phyloP scores from a whole-genome alignment of 192 early-diverging fungal genomes.

The Jimgerdemannia flammicorona region DNA sequence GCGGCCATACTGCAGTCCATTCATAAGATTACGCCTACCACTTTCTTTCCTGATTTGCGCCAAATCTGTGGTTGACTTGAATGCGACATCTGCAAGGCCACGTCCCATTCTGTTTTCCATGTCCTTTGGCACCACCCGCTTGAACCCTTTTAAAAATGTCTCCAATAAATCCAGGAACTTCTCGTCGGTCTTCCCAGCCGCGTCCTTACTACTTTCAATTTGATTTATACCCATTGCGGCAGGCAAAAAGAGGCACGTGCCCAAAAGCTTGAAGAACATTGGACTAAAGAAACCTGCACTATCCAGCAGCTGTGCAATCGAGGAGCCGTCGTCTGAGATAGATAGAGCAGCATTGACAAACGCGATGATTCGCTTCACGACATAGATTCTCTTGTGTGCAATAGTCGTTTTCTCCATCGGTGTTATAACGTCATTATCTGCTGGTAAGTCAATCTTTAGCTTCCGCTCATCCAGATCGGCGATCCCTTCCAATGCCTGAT shows the following conservation, averaged over 20 bases:
- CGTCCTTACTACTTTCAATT: constrained; percentile 6
- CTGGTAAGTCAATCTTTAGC: not conserved
- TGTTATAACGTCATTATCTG: constrained; percentile 1
- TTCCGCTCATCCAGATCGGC: not conserved
- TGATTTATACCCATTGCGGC: constrained; percentile 33
- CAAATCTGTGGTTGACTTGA: not conserved
- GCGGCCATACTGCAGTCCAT: no score
- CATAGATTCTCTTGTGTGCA: not conserved
- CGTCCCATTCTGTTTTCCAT: not conserved
- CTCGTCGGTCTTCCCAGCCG: not conserved
- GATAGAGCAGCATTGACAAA: not conserved
- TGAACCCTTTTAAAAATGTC: constrained; percentile 13
- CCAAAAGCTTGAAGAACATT: constrained; percentile 39
- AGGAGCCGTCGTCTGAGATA: not conserved
- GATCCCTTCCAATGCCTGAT: not conserved
- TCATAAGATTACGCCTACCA: not conserved
- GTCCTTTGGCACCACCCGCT: not conserved
- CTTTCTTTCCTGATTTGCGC: not conserved
- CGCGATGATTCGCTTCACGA: not conserved
- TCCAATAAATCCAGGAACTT: constrained; percentile 3
- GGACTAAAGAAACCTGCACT: constrained; percentile 24
- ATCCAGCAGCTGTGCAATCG: constrained; percentile 7
- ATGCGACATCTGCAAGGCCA: not conserved
- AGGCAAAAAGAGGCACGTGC: constrained; percentile 41
- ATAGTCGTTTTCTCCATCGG: constrained; percentile 1